phyloP scores from a whole-genome alignment of 768 basidiomycete genomes.

The Peribolospora kevripleyi region DNA sequence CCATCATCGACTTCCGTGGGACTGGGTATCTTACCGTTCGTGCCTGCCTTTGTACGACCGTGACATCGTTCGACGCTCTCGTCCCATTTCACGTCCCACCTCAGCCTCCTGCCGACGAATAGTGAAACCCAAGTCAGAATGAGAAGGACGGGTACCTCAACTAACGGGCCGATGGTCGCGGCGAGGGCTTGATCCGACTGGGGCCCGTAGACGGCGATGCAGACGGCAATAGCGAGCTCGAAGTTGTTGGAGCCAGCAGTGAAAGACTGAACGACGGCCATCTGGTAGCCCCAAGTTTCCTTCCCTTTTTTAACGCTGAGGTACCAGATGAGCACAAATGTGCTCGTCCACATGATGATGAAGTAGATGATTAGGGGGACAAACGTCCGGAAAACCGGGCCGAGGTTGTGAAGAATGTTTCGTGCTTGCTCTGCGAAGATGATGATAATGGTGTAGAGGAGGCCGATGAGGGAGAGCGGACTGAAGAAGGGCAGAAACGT shows the following conservation, averaged over 20 bases:
- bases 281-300: slow-evolving; percentile 30
- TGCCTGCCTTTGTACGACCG: no score
- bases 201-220: slow-evolving; percentile 52
- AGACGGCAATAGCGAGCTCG: slow-evolving; percentile 64
- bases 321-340: slow-evolving; percentile 34
- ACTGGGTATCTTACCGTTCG: no score
- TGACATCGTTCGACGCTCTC: no score
- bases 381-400: slow-evolving; percentile 52
- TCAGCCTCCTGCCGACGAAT: slow-evolving; percentile 22
- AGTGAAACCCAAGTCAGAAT: slow-evolving; percentile 41
- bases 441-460: slow-evolving; percentile 57
- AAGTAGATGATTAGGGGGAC: slow-evolving; percentile 44
- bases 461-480: slow-evolving; percentile 43
- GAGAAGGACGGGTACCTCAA: slow-evolving; percentile 45
- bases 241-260: slow-evolving; percentile 28
- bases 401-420: slow-evolving; percentile 47
- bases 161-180: slow-evolving; percentile 31
- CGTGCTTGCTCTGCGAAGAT: slow-evolving; percentile 39
- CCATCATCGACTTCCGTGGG: no score
- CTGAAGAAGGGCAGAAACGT: slow-evolving; percentile 44
- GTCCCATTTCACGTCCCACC: slow-evolving; percentile 19
- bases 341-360: slow-evolving; percentile 42
- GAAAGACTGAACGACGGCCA: slow-evolving; percentile 53
- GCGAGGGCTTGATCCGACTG: slow-evolving; percentile 56
- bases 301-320: slow-evolving; percentile 20